Evolutionary conservation across 495 filamentous ascomycete species (phyloP), one percentile per base, ranked within the genome.

Genomic region (Parathielavia appendiculata): DNA sequence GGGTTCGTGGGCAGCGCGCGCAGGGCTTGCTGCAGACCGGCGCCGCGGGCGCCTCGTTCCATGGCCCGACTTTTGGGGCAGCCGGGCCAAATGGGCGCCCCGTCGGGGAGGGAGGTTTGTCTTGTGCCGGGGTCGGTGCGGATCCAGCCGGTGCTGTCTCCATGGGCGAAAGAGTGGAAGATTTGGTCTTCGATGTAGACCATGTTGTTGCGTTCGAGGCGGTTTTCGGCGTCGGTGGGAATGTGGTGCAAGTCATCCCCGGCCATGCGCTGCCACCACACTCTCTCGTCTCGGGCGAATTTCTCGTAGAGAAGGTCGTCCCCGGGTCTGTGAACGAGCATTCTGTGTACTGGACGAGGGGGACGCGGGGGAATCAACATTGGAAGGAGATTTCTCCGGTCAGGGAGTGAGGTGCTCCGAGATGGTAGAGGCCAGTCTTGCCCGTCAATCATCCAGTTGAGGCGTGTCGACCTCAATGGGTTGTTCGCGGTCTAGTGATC

Each of bases 11-110:
- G 54, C 17, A 69, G 66, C 13, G 52, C 32, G 14, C 71, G 72
- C 17, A 77, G 64, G 43, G 66, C 66, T 23, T 69, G 67, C 40
- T 76, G 73, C 20, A 78, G 62, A 14, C 68, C 75, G 5, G 71
- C 74, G 38, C 76, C 68, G 19, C 70, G 67, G 61, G 70, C 72
- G 6, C 73, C 76, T 40, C 71, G 72, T 44, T 69, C 61, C 10
- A 19, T 45, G 20, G 63, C 69, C 49, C 59, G 68, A 36, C 19
- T 56, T 6, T 26, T 9, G 12, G 56, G 35, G 36, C 46, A 20
- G 19, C 41, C 51, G 7, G 55, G 47, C 14, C 34, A 4, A 11
- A 62, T 14, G 26, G 6, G 10, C 10, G 19, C 50, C 32, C 34
- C 54, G 47, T 66, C 56, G 10, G 63, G 56, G 50, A 69, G 62